Evolutionary conservation across 2,329 filamentous ascomycete species (phyloP), one percentile per base, ranked within the genome.

Genomic region (Atkinsonella texensis): DNA sequence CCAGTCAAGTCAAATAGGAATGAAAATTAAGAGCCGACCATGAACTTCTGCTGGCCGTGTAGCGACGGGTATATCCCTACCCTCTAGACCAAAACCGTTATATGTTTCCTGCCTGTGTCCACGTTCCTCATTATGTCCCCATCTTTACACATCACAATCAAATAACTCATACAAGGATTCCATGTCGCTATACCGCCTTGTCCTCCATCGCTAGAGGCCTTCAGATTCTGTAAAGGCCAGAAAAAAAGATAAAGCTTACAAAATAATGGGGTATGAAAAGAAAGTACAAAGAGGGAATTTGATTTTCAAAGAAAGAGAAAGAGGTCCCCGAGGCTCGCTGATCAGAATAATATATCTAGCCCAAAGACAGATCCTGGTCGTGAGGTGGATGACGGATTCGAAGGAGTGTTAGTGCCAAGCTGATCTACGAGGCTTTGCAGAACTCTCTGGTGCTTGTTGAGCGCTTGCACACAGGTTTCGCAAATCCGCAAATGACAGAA

Each of bases 401-500:
- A 53, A 10, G 57, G 56, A 18, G 52, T 58, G 46, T 45, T 50
- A 11, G 35, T 49, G 35, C 51, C 48, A 41, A 61, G 42, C 9
- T 65, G 60, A n/a, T 64, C 62, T 53, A 77, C 57, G 9, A 77
- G 60, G 39, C 57, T 61, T n/a, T 58, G 55, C 32, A 81, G 62
- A 53, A 79, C 70, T 23, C 70, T 66, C 40, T 68, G 65, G 46
- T 70, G 66, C 23, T 59, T 60, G 28, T 68, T 65, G 51, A 81
- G 61, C 20, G 65, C 60, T 12, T 66, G 69, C 40, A 67, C 60
- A 57, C 78, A 81, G 2, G 64, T 55, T 33, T 68, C 66, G 62
- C 78, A 81, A 52, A 80, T 70, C 49, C 76, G 71, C 46, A 80
- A 57, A 53, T 70, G 67, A 62, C 76, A 80, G 61, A 73, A 76